Evolutionary conservation across 169 alveolate genomes (phyloP), one percentile per base, ranked within the genome.

Genomic region (Neospora caninum): DNA sequence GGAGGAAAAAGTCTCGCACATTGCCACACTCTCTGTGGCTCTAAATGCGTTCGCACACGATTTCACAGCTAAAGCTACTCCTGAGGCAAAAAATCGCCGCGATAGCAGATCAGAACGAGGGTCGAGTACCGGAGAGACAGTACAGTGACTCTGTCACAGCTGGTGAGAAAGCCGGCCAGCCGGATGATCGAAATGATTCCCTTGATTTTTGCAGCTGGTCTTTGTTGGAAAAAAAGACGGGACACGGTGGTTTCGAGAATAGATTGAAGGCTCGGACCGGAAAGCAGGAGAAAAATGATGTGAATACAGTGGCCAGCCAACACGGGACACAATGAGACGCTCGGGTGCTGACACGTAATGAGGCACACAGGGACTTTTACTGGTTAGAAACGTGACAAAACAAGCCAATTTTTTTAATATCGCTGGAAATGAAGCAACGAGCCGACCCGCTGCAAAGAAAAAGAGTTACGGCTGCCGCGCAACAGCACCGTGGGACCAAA

Each of bases 401-500:
- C 87, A 78, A 78, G 87, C 39, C 87, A 27, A 39, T 78, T 78
- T 78, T 39, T 64, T 64, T 64, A 13, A 64, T 29, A 49, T 64
- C 78, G 10, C 78, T 64, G 78, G 87, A 78, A 34, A 78, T 34
- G 87, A 34, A 78, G 87, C 53, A 39, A 78, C 27, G 87, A 22
- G 49, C 87, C 87, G 87, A 39, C 45, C 45, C 87, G 45, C 87
- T 38, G 87, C 53, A 78, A 25, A 34, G 13, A 7, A 78, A 39
- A 34, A 0, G 27, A 78, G 87, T 78, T 39, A 78, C 45, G 87
- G 87, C 53, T 39, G 45, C 87, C 87, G 43, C 87, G 87, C 87
- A 78, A 39, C 42, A 78, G 53, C 87, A 78, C 87, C 53, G 87
- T 78, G 87, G 87, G 87, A 78, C 53, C 87, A 31, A 20, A 78